Base-by-base conservation (phyloP, 345 rosid species). In the Brassica juncea region DNA sequence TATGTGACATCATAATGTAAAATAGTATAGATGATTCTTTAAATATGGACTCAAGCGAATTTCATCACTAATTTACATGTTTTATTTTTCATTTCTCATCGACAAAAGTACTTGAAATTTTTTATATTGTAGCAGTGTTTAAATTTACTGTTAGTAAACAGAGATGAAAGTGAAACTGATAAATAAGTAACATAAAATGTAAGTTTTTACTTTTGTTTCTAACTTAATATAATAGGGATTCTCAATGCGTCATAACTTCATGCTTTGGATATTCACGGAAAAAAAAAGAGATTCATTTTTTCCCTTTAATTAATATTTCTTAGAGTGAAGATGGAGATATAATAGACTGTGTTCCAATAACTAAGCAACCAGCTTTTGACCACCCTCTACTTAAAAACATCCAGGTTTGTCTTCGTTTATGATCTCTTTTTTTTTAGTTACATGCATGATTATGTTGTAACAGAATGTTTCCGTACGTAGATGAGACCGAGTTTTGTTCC, bases 321-420 rank as follows among this genome's bases (percentile, higher is more conserved):
- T 52, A 52, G 57, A 52, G 57, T 52, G 57, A 52, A n/a, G 57
- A 52, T 52, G 57, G 57, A 52, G 57, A 52, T n/a, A 52, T 52
- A n/a, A 52, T 52, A 52, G 57, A 52, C 21, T 52, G 57, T 52
- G 57, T 52, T 52, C 57, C 57, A 52, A 52, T 52, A 52, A n/a
- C 8, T 52, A 57, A 77, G 4, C 87, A 84, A 49, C 85, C 80
- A 0, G 85, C 82, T 52, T 66, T 84, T 52, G 75, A 76, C 44
- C 83, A 82, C 67, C 84, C 73, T 70, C 74, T 76, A 70, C 87
- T 84, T 4, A 82, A 70, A 60, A 70, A 84, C 55, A 81, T 85
- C 3, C 84, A 81, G 83, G 57, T 49, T 14, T 14, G 16, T 14
- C 57, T 49, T 49, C 8, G 19, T 49, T 49, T 14, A n/a, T 14